Percentiles rank a stretch among this genome's conserved stretches.
These are phyloP conservation scores for Syzygium syzygioides DNA, from an alignment of 441 rosid genomes.

Conservation along the genomic window DNA sequence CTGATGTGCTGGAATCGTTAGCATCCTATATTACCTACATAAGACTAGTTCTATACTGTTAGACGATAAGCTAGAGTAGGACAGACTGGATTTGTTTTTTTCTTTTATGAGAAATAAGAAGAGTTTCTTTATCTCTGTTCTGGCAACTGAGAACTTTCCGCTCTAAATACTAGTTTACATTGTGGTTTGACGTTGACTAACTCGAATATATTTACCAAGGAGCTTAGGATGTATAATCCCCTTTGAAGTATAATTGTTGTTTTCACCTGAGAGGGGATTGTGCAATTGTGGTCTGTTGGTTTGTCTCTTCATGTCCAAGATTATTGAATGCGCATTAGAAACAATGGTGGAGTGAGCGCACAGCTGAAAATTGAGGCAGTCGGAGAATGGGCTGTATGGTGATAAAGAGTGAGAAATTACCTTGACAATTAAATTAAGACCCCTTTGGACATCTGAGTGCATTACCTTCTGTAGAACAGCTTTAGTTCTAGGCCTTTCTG, in stretches of 20 bases:
- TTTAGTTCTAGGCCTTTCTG: not conserved
- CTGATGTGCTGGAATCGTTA: not conserved
- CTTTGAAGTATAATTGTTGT: not conserved
- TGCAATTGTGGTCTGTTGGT: not conserved
- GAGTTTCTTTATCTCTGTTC: not conserved
- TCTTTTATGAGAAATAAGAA: not conserved
- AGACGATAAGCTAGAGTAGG: not conserved
- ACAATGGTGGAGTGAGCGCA: not conserved
- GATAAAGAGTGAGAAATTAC: not conserved
- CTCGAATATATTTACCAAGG: not conserved
- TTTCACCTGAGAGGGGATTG: not conserved
- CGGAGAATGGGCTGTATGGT: not conserved
- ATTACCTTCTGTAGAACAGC: not conserved
- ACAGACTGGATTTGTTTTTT: not conserved
- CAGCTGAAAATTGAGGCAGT: not conserved
- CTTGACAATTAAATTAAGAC: not conserved
- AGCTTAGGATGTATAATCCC: not conserved
- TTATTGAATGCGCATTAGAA: not conserved
- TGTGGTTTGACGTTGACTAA: not conserved
- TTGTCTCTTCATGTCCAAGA: not conserved
- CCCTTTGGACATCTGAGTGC: not conserved
- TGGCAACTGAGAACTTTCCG: not conserved
- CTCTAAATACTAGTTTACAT: not conserved
- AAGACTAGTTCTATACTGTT: not conserved
- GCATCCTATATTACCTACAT: not conserved